Conservation (phyloP, 2,329 filamentous ascomycete species). For the Karstenula rhodostoma region DNA sequence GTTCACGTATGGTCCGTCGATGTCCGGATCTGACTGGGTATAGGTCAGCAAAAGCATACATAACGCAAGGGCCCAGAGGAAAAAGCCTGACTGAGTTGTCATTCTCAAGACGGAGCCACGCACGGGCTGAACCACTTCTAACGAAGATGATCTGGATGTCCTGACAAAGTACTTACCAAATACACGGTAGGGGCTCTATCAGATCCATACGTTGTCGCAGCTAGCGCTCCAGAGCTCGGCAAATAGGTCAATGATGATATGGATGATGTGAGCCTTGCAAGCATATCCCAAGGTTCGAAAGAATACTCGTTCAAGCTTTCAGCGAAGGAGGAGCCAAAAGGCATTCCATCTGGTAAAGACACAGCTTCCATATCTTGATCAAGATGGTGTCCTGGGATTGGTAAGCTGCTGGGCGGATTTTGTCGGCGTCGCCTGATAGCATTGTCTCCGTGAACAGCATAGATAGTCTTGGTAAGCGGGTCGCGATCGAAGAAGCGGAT, state of each 20-base stretch:
- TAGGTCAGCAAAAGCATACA: conserved; percentile 7
- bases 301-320: conserved; percentile 23
- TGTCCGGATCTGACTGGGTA: conserved; percentile 32
- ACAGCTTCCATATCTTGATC: conserved; percentile 11
- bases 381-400: conserved; percentile 12
- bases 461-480: conserved; percentile 32
- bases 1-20: conserved; percentile 35
- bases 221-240: conserved; percentile 37
- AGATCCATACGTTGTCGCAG: conserved; percentile 40
- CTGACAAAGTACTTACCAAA: conserved; percentile 4
- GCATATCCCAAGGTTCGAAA: conserved; percentile 32
- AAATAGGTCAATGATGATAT: conserved; percentile 43
- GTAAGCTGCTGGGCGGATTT: conserved; percentile 12
- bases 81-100: not conserved
- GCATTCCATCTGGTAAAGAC: not conserved
- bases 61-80: not conserved
- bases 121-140: too few species aligned
- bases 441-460: conserved; percentile 35
- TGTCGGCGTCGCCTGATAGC: conserved; percentile 26
- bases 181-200: conserved; percentile 32
- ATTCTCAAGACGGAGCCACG: not conserved
- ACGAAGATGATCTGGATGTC: not conserved
- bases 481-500: conserved; percentile 42
- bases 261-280: conserved; percentile 34
- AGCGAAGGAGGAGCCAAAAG: not conserved